Base-by-base conservation (phyloP, 768 basidiomycete genomes). In the Leccinum olivaceopallidum region DNA sequence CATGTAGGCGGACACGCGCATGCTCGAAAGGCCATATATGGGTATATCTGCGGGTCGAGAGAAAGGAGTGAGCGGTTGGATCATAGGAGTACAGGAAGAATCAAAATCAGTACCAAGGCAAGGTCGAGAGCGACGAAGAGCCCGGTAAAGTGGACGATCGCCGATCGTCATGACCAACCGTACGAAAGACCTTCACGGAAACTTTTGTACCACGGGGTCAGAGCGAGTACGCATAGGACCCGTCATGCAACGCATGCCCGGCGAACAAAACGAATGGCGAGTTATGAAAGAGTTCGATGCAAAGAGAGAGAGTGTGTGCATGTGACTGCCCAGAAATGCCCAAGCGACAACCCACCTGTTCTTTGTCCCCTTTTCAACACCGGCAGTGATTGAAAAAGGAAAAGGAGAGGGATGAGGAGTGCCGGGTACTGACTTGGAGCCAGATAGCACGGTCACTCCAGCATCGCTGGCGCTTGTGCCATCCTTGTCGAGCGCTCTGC, bases 1-100 rank as follows among this genome's bases (percentile, higher is more conserved):
- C 74, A 24, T 74, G 74, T 9, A 98, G 78, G 52, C 88, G 82
- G 5, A 98, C 95, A 42, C 96, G 88, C 22, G 95, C 90, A 69
- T 95, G 94, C 70, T 96, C 95, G 64, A 95, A 98, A 0, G 96
- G 96, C 93, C 95, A 98, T 59, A 98, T 97, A 71, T 98, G 90
- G 60, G 90, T 88, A 77, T 97, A 98, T 63, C 94, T 94, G 63
- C 18, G 28, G 32, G 44, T 28, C 26, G 28, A 47, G 28, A 28
- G 55, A 54, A 37, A 55, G 5, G 22, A 16, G 57, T 65, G 49
- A 70, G 63, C 26, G 26, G 3, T 26, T 36, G 10, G 6, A 61
- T 59, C 39, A 9, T 42, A 51, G 0, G n/a, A 47, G 14, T 3
- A 22, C 12, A 36, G 39, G 5, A 6, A 34, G 24, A 44, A 16